Evolutionary conservation across 108 stramenopile species (phyloP), one percentile per base, ranked within the genome.

Genomic region (Skeletonema costatum): DNA sequence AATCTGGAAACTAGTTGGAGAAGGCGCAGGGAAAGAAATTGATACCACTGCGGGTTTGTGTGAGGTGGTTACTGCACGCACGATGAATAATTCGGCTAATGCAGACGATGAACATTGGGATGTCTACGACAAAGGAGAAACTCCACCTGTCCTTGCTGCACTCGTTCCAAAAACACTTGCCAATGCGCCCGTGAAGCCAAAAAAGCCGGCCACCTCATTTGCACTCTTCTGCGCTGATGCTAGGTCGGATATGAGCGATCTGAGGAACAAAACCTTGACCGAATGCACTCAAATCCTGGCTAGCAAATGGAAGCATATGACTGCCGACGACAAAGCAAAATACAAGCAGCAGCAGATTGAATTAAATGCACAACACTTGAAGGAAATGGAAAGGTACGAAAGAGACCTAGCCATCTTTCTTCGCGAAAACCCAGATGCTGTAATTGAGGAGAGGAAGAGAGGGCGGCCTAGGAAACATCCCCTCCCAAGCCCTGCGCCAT

Each of bases 81-180:
- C 86, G 6, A 73, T 92, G 68, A 87, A 85, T 32, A 84, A 87
- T 36, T 89, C 90, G 9, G 87, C 74, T 16, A 93, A 96, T 80
- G 95, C 95, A 14, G 93, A 96, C 64, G 87, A 90, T 48, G 95
- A 96, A 80, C 88, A 93, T 82, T 96, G 95, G 95, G 90, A 93
- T 71, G 81, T 96, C 50, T 67, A 32, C 41, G 86, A 77, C 33
- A 53, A 65, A 42, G 80, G 59, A 11, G 73, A 80, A 42, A 60
- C 60, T 56, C 62, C 73, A 32, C 63, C 62, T 14, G 60, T 64
- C 68, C 60, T 60, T 30, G 66, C 75, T 42, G 61, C 61, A 46
- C 68, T 62, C 17, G 11, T 17, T 11, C 65, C 67, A 11, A 76
- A 44, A 48, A 68, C 42, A 59, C 5, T 56, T 2, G n/a, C 16